phyloP scores from a whole-genome alignment of 352 stramenopile species.

The Phytophthora rubi region DNA sequence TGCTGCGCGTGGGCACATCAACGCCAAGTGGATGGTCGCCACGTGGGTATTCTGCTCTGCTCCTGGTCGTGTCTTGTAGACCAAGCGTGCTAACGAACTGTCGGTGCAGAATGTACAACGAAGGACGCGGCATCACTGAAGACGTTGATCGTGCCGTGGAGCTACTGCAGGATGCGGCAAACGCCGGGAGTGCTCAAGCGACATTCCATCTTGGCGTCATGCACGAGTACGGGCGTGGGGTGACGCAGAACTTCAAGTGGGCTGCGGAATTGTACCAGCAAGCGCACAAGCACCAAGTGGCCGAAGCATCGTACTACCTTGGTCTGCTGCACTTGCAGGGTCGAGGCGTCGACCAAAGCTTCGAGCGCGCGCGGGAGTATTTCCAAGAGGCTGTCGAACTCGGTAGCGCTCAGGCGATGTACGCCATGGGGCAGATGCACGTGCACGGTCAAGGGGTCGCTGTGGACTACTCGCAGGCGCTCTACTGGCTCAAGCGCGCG shows the following conservation, averaged over 20 bases:
- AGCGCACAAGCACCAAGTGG: conserved; percentile 31
- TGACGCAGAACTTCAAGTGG: conserved; percentile 39
- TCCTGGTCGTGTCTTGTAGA: neutral
- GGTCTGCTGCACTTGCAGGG: conserved; percentile 53
- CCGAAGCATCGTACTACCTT: conserved; percentile 64
- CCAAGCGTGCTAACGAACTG: neutral
- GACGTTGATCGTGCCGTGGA: conserved; percentile 38
- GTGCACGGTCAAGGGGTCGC: conserved; percentile 37
- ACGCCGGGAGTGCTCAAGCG: conserved; percentile 29
- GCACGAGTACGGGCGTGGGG: conserved; percentile 59
- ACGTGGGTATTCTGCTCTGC: conserved; percentile 25
- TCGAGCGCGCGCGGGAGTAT: conserved; percentile 32
- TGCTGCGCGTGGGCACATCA: conserved; percentile 42
- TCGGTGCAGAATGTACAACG: conserved; percentile 42
- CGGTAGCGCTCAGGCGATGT: conserved; percentile 55
- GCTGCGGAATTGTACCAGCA: conserved; percentile 46
- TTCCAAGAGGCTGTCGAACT: conserved; percentile 51
- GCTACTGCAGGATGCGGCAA: conserved; percentile 41
- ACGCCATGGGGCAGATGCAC: conserved; percentile 59
- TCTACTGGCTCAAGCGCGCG: conserved; percentile 56
- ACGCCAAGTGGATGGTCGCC: conserved; percentile 64
- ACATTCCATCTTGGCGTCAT: conserved; percentile 55
- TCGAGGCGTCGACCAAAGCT: conserved; percentile 52
- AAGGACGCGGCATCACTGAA: conserved; percentile 47
- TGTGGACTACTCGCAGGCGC: conserved; percentile 58